A percentile compares a stretch with the other conserved stretches of the same genome.
Evolutionary conservation across 2,329 filamentous ascomycete genomes (phyloP).

Genomic region (Beauveria asiatica): DNA sequence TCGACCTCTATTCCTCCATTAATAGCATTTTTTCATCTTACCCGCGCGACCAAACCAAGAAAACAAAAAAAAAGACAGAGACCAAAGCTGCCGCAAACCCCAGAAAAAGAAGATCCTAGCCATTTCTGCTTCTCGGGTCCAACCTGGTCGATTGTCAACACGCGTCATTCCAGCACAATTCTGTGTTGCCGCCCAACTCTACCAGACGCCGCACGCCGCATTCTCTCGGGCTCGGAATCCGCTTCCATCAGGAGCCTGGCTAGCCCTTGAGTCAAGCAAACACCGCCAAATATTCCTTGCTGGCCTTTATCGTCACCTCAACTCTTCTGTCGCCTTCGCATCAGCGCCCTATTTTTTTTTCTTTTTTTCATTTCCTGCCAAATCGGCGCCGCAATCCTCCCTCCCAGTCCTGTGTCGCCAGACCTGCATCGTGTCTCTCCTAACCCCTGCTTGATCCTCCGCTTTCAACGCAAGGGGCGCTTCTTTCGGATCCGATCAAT

Average conservation of each 20-base stretch:
- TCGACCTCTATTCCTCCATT: background rate
- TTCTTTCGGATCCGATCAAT: background rate
- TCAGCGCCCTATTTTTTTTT: background rate
- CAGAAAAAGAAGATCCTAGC: background rate
- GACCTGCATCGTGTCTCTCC: slow-evolving; percentile 7
- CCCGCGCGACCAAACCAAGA: background rate
- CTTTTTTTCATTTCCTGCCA: background rate
- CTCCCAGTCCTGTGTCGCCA: background rate
- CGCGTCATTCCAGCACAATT: slow-evolving; percentile 4
- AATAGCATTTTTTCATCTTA: background rate
- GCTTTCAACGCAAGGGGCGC: slow-evolving; percentile 10
- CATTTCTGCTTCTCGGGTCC: background rate
- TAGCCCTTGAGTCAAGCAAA: background rate
- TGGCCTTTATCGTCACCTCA: background rate
- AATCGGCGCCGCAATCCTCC: background rate
- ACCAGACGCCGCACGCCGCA: background rate
- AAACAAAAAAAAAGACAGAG: background rate
- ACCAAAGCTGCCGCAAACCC: background rate
- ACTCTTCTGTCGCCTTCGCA: background rate
- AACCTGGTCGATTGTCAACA: background rate
- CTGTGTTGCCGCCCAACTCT: slow-evolving; percentile 1
- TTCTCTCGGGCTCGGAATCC: background rate
- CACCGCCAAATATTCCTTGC: background rate
- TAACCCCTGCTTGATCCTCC: slow-evolving; percentile 8
- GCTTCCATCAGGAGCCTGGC: background rate